A percentile compares a stretch with the other conserved stretches of the same genome.
Evolutionary conservation across 2,329 filamentous ascomycete species (phyloP).

Genomic region (Sporothrix phasma): DNA sequence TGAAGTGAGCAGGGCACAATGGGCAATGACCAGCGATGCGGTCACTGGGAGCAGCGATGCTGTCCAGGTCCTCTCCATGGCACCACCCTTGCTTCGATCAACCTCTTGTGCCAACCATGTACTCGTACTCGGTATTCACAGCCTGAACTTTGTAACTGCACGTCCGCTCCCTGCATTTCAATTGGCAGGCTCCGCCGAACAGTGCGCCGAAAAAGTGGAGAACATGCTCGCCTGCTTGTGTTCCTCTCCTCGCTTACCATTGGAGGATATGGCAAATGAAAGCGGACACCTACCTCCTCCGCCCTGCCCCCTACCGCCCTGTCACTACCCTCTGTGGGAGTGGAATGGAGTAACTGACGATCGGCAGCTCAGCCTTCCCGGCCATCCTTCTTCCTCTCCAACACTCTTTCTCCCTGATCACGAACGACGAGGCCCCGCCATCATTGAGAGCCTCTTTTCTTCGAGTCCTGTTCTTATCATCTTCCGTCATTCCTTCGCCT

Average conservation of each 20-base stretch:
- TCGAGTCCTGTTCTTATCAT: background rate
- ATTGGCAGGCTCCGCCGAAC: background rate
- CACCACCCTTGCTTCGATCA: too few relatives aligned
- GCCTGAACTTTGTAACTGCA: background rate
- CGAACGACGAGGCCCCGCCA: background rate
- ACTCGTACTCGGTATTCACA: background rate
- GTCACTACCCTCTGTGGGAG: background rate
- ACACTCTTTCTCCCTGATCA: background rate
- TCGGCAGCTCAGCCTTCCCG: conserved; percentile 6
- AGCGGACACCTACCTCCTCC: too few relatives aligned
- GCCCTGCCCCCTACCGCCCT: background rate
- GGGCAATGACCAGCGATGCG: background rate
- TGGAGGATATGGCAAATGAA: too few relatives aligned
- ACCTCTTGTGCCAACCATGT: background rate
- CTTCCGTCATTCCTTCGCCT: background rate
- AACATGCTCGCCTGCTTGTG: background rate
- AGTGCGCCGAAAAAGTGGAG: background rate
- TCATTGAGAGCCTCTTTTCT: background rate
- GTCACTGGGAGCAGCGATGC: background rate
- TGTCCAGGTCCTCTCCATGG: background rate
- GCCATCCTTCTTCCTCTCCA: background rate
- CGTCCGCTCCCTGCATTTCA: background rate
- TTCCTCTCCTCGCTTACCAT: too few relatives aligned
- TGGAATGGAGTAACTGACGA: background rate
- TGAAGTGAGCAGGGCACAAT: background rate